Conservation (phyloP, 345 rosid species). For the Garcia nutans region DNA sequence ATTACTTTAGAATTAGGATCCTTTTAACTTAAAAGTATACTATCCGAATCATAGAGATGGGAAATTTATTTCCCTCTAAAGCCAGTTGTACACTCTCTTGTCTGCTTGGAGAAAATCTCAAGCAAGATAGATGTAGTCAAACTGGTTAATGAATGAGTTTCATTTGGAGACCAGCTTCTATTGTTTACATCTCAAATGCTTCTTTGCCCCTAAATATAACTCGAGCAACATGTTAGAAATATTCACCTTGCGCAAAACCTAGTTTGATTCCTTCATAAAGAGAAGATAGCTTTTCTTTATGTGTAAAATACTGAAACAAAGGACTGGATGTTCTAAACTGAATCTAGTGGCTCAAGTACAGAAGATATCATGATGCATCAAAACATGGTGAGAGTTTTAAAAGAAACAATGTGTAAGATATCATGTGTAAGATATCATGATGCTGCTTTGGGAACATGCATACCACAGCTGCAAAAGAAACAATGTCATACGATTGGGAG, state of each 20-base stretch:
- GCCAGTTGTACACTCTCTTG: not conserved
- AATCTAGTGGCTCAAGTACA: too few species aligned
- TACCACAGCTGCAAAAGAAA: constrained; percentile 55
- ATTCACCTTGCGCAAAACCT: not conserved
- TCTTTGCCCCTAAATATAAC: not conserved
- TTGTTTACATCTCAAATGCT: too few species aligned
- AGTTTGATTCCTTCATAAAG: not conserved
- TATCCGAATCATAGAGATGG: not conserved
- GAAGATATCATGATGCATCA: too few species aligned
- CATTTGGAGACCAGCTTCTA: too few species aligned
- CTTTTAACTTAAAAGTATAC: not conserved
- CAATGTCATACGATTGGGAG: constrained; percentile 49
- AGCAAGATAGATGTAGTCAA: not conserved
- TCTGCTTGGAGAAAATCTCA: not conserved
- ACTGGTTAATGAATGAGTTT: too few species aligned
- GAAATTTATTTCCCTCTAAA: not conserved
- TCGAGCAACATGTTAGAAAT: not conserved
- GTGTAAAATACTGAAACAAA: too few species aligned
- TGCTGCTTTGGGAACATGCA: constrained; percentile 8
- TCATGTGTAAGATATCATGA: too few species aligned
- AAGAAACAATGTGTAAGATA: too few species aligned
- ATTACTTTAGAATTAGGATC: not conserved
- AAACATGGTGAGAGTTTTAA: not conserved
- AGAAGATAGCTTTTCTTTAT: too few species aligned
- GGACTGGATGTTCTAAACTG: too few species aligned